Percentiles rank a stretch among this genome's conserved stretches.
Conservation (phyloP, 805 yeast genomes). For the Peterozyma toletana region DNA sequence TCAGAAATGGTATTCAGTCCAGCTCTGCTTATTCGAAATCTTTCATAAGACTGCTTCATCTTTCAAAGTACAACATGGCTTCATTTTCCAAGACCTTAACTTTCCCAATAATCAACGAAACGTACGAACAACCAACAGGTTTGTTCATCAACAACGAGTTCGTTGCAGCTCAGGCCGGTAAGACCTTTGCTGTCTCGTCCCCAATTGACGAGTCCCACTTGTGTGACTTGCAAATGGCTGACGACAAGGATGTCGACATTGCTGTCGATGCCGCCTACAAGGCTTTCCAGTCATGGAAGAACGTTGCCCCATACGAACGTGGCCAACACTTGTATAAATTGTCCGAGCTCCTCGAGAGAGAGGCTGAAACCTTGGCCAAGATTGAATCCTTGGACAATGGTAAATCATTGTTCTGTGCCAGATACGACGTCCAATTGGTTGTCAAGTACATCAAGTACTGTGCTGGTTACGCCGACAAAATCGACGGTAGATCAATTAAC, state of each 20-base stretch:
- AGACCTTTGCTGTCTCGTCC: slow-evolving; percentile 42
- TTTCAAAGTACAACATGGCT: slow-evolving; percentile 1
- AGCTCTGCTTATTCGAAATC: too few species aligned
- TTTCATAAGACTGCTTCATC: too few species aligned
- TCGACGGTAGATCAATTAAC: slow-evolving; percentile 56
- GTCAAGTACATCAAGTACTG: slow-evolving; percentile 61
- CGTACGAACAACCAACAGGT: slow-evolving; percentile 54
- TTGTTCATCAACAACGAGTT: slow-evolving; percentile 53
- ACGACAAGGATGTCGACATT: slow-evolving; percentile 55
- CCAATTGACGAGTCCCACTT: slow-evolving; percentile 48
- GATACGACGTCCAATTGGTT: slow-evolving; percentile 61
- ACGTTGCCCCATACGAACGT: slow-evolving; percentile 50
- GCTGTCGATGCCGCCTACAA: slow-evolving; percentile 64
- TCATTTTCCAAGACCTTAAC: slow-evolving; percentile 19
- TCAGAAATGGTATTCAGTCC: too few species aligned
- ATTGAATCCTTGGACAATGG: slow-evolving; percentile 77
- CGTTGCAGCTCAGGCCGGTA: slow-evolving; percentile 38
- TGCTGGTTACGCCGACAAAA: slow-evolving; percentile 69
- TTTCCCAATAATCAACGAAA: slow-evolving; percentile 25
- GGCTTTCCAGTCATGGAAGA: slow-evolving; percentile 59
- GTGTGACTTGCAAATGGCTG: slow-evolving; percentile 45
- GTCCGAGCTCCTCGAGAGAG: slow-evolving; percentile 62
- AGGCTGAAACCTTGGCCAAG: slow-evolving; percentile 54
- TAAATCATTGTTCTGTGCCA: slow-evolving; percentile 58
- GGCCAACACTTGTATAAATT: slow-evolving; percentile 46